A percentile compares a stretch with the other conserved stretches of the same genome.
Conservation (phyloP, 176 grass and related monocot species). For the Puccinellia tenuiflora region DNA sequence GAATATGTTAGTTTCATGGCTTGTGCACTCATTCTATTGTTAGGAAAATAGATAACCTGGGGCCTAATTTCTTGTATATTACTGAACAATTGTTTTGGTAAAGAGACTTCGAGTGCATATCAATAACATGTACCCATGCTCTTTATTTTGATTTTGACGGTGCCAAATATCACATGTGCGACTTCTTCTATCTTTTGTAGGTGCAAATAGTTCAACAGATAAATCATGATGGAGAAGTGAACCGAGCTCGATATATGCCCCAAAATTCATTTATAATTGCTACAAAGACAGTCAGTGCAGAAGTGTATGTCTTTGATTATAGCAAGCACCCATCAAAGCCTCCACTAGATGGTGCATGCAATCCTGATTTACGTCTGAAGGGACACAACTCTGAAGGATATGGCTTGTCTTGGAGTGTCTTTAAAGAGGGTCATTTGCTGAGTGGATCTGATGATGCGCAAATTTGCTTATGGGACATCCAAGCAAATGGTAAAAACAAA, state of each 20-base stretch:
- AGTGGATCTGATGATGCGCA: conserved; percentile 98
- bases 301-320: conserved; percentile 97
- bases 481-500: conserved; percentile 73
- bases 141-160: not conserved
- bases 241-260: conserved; percentile 96
- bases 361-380: conserved; percentile 89
- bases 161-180: not conserved
- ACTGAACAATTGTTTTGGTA: not conserved
- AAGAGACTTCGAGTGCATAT: not conserved
- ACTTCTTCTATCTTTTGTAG: conserved; percentile 33
- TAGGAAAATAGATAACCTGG: not conserved
- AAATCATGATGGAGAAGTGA: conserved; percentile 98
- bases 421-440: conserved; percentile 93
- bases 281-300: conserved; percentile 92
- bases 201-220: conserved; percentile 99
- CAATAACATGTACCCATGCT: not conserved
- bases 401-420: conserved; percentile 94
- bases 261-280: conserved; percentile 98
- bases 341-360: conserved; percentile 82
- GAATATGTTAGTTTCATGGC: not conserved
- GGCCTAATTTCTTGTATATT: not conserved
- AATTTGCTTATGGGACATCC: conserved; percentile 93
- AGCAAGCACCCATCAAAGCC: conserved; percentile 98
- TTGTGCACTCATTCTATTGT: conserved; percentile 3
- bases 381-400: conserved; percentile 96